Evolutionary conservation across 1,284 basidiomycete genomes (phyloP).

Genomic region (Pseudozyma pruni): DNA sequence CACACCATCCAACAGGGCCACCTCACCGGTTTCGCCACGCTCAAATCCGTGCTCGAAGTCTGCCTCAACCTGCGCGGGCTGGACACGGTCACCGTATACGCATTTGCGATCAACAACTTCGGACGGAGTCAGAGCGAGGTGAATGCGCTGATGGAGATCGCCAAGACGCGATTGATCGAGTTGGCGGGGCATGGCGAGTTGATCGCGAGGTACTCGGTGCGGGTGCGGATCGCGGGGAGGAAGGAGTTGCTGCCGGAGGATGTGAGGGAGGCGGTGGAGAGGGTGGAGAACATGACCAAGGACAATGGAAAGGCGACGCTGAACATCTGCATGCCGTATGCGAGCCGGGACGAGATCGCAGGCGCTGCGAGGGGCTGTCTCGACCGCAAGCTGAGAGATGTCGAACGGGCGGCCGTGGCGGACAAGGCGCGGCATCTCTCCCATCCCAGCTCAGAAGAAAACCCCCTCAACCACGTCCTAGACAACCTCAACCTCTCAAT

Average conservation of each 20-base stretch:
- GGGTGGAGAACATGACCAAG: slow-evolving; percentile 83
- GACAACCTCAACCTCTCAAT: slow-evolving; percentile 15
- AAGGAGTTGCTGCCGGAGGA: slow-evolving; percentile 79
- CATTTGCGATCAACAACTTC: slow-evolving; percentile 98
- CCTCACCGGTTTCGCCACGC: slow-evolving; percentile 82
- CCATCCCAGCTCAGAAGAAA: neutral
- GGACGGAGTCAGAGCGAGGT: slow-evolving; percentile 88
- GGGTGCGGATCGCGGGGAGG: slow-evolving; percentile 84
- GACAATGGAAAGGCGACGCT: slow-evolving; percentile 85
- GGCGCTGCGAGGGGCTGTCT: slow-evolving; percentile 31
- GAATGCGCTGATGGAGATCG: slow-evolving; percentile 84
- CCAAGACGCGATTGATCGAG: slow-evolving; percentile 82
- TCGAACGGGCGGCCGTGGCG: slow-evolving; percentile 34
- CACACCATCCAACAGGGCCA: slow-evolving; percentile 75
- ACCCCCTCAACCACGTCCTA: neutral
- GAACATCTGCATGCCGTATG: slow-evolving; percentile 94
- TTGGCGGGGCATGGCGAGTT: slow-evolving; percentile 78
- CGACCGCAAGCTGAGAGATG: slow-evolving; percentile 24
- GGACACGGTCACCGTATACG: slow-evolving; percentile 84
- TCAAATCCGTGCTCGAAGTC: slow-evolving; percentile 72
- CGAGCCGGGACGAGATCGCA: slow-evolving; percentile 88
- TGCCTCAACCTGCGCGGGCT: slow-evolving; percentile 61
- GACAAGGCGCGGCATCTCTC: slow-evolving; percentile 5
- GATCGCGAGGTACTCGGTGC: slow-evolving; percentile 76
- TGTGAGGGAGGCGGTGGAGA: slow-evolving; percentile 77